Conservation (phyloP, 2,329 filamentous ascomycete genomes). For the Paraphoma chrysanthemicola region DNA sequence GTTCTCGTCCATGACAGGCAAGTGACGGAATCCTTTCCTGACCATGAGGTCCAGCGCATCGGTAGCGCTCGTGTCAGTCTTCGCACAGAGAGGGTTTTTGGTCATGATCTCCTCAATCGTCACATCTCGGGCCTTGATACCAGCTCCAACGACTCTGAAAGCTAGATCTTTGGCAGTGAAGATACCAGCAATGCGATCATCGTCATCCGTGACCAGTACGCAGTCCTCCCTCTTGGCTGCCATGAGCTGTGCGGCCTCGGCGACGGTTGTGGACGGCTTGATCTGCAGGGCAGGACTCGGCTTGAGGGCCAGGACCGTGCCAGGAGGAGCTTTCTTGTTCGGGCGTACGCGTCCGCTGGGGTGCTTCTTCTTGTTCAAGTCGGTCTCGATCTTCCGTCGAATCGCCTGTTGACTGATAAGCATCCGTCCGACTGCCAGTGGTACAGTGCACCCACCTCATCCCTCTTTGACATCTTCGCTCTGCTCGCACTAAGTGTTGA, state of each 20-base stretch:
- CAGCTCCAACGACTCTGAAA: slow-evolving; percentile 92
- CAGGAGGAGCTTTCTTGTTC: slow-evolving; percentile 91
- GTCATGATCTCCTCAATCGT: slow-evolving; percentile 99
- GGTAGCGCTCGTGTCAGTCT: slow-evolving; percentile 96
- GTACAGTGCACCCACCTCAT: slow-evolving; percentile 76
- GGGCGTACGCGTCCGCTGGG: slow-evolving; percentile 78
- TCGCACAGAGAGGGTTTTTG: slow-evolving; percentile 96
- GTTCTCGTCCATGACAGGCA: slow-evolving; percentile 99
- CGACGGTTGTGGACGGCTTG: slow-evolving; percentile 90
- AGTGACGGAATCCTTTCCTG: slow-evolving; percentile 93
- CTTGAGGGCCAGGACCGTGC: slow-evolving; percentile 93
- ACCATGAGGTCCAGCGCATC: slow-evolving; percentile 99
- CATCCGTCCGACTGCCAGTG: slow-evolving; percentile 6
- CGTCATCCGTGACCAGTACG: slow-evolving; percentile 95
- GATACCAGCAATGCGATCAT: slow-evolving; percentile 97
- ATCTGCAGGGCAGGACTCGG: slow-evolving; percentile 97
- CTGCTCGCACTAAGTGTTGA: slow-evolving; percentile 90
- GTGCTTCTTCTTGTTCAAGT: slow-evolving; percentile 97
- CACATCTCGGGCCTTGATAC: slow-evolving; percentile 85
- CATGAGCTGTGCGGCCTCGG: slow-evolving; percentile 98
- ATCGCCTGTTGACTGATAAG: slow-evolving; percentile 72
- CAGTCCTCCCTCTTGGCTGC: slow-evolving; percentile 98
- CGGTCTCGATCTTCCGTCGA: slow-evolving; percentile 93
- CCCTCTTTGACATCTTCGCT: slow-evolving; percentile 94
- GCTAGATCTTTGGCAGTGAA: slow-evolving; percentile 99